Evolutionary conservation across 768 basidiomycete species (phyloP).

Genomic region (Macrocybe gigantea): DNA sequence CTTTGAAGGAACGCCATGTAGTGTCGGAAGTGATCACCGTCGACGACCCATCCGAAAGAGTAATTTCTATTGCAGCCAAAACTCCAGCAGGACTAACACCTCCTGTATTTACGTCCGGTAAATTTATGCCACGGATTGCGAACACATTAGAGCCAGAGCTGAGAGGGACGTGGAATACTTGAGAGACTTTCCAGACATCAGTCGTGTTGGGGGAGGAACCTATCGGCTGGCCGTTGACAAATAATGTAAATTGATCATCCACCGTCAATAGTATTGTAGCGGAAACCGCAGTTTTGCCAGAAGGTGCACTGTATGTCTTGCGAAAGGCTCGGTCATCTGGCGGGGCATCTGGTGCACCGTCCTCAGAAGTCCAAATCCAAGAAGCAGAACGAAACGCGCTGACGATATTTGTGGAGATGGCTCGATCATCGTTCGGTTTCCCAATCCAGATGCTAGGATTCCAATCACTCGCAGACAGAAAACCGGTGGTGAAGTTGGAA

Average conservation of each 20-base stretch:
- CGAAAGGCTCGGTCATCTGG: slow-evolving; percentile 23
- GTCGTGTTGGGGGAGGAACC: slow-evolving; percentile 15
- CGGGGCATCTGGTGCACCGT: slow-evolving; percentile 13
- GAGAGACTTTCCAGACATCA: slow-evolving; percentile 20
- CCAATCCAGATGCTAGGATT: slow-evolving; percentile 21
- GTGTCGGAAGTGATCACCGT: slow-evolving; percentile 15
- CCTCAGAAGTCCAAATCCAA: slow-evolving; percentile 25
- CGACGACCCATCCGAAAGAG: slow-evolving; percentile 20
- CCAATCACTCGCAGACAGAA: slow-evolving; percentile 17
- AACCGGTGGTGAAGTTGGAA: slow-evolving; percentile 21
- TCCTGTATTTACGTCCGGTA: slow-evolving; percentile 11
- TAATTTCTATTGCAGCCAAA: slow-evolving; percentile 18
- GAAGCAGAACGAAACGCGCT: slow-evolving; percentile 14
- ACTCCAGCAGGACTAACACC: slow-evolving; percentile 20
- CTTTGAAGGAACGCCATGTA: slow-evolving; percentile 16
- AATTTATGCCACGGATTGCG: slow-evolving; percentile 22
- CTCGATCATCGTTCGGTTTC: slow-evolving; percentile 10
- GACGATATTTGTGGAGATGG: slow-evolving; percentile 12
- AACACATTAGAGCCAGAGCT: slow-evolving; percentile 15
- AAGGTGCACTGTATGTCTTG: slow-evolving; percentile 17
- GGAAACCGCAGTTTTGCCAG: slow-evolving; percentile 14
- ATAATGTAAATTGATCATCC: slow-evolving; percentile 23
- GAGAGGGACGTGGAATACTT: slow-evolving; percentile 16
- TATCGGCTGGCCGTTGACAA: slow-evolving; percentile 18
- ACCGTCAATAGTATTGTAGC: slow-evolving; percentile 19